A percentile compares a stretch with the other conserved stretches of the same genome.
These are phyloP conservation scores for Mycena latifolia DNA, from an alignment of 768 basidiomycete genomes.

Conservation along the genomic window DNA sequence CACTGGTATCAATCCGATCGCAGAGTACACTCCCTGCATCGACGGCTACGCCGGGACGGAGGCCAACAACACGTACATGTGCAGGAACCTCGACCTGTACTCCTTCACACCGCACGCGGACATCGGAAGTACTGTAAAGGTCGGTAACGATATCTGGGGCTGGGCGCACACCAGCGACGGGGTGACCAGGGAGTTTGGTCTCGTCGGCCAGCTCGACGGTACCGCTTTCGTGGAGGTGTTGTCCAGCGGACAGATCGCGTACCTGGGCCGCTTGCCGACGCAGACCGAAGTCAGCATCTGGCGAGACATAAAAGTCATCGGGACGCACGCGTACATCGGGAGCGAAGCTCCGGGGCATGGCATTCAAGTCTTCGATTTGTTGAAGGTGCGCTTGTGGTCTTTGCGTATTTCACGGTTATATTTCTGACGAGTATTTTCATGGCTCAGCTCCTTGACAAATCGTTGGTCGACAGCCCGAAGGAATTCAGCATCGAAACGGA, in stretches of 20 bases:
- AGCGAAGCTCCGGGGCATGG: conserved; percentile 42
- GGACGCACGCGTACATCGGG: conserved; percentile 40
- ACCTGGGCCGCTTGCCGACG: conserved; percentile 41
- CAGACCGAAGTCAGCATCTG: conserved; percentile 36
- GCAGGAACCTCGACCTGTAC: conserved; percentile 31
- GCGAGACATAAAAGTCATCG: conserved; percentile 43
- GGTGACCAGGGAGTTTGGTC: conserved; percentile 23
- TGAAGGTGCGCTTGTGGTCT: conserved; percentile 23
- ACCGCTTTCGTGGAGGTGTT: conserved; percentile 32
- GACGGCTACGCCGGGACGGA: conserved; percentile 23
- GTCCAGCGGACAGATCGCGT: conserved; percentile 24
- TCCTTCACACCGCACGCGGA: conserved; percentile 30
- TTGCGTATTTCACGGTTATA: too few species aligned
- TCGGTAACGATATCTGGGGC: conserved; percentile 34
- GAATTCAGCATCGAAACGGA: conserved; percentile 36
- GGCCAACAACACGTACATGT: conserved; percentile 29
- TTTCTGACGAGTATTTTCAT: too few species aligned
- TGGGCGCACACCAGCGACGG: conserved; percentile 21
- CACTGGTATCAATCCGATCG: too few species aligned
- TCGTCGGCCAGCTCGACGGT: conserved; percentile 29
- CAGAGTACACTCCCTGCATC: conserved; percentile 29
- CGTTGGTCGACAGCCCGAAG: conserved; percentile 35
- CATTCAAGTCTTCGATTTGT: conserved; percentile 46
- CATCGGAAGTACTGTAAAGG: conserved; percentile 16
- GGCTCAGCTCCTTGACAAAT: conserved; percentile 30